Conservation (phyloP, 2,329 filamentous ascomycete species). For the Trichoderma atrobrunneum region DNA sequence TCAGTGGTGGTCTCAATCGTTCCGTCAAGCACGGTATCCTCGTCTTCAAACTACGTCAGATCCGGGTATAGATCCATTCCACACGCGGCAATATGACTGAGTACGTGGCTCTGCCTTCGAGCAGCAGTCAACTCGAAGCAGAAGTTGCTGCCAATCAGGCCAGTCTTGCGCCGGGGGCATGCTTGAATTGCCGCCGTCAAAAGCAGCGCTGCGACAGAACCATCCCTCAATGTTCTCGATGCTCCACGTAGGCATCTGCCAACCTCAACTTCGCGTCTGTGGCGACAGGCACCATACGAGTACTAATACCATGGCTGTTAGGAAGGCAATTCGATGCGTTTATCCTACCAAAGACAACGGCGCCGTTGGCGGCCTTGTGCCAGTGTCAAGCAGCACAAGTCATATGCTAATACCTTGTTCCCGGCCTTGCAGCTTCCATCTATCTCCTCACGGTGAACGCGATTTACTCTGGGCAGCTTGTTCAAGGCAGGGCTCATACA, state of each 20-base stretch:
- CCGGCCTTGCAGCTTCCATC: neutral
- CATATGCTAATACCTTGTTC: neutral
- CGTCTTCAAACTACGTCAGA: neutral
- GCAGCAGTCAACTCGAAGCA: neutral
- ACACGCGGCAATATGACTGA: neutral
- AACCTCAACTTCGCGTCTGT: no score
- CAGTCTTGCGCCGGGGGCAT: neutral
- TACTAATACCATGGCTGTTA: neutral
- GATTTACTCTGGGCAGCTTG: constrained; percentile 5
- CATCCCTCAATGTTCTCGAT: constrained; percentile 2
- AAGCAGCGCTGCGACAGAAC: constrained; percentile 6
- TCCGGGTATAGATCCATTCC: neutral
- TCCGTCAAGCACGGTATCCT: no score
- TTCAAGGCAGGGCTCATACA: neutral
- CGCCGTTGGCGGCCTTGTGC: neutral
- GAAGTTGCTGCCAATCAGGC: neutral
- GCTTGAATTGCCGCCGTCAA: constrained; percentile 1
- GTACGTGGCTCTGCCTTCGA: neutral
- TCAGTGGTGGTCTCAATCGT: neutral
- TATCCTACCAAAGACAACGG: neutral
- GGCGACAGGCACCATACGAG: neutral
- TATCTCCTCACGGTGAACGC: neutral
- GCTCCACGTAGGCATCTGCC: neutral
- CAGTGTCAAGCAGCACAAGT: neutral
- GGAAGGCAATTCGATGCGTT: constrained; percentile 2